Base-by-base conservation (phyloP, 1,139 yeast species). In the Pichia sp. region DNA sequence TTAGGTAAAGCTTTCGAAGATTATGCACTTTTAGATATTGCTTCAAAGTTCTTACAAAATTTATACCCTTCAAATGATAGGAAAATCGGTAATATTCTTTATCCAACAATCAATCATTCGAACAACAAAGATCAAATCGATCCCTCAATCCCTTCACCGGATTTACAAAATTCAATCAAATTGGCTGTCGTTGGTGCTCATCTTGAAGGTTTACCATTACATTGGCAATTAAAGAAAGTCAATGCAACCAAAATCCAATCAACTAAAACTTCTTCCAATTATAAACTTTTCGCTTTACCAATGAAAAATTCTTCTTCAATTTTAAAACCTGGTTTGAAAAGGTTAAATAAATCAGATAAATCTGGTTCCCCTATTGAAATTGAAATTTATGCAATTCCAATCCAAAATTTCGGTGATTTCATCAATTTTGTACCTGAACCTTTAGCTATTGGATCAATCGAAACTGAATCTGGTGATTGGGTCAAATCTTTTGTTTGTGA, bases 171-270 rank as follows among this genome's bases (percentile, higher is more conserved):
- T 4, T 62, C 71, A 4, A 66, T 84, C 41, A 74, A 79, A 47
- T 67, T 89, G 47, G 96, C 96, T 1, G 98, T 89, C 28, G 97
- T 91, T 36, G 98, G 98, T 43, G 96, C 96, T 39, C 98, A 91
- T 59, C 70, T 91, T 49, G 70, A 77, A 46, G 96, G 95, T 1
- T 76, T 85, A 69, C 89, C 89, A 42, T 71, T 91, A 51, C 89
- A 91, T 62, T 88, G 96, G 96, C 98, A 91, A 66, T 71, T 91
- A 48, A 82, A 84, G 53, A 76, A 83, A 59, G 94, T 84, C 38
- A 74, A 80, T 54, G 97, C 97, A n/a, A 66, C 77, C 3, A 77
- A 84, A 45, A 53, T 80, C 7, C 69, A 72, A 51, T 68, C 76
- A 26, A 79, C 95, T 5, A 72, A 70, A 31, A 85, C 97, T 4